Conservation (phyloP, 2,329 filamentous ascomycete species). For the Microdochium trichocladiopsis region DNA sequence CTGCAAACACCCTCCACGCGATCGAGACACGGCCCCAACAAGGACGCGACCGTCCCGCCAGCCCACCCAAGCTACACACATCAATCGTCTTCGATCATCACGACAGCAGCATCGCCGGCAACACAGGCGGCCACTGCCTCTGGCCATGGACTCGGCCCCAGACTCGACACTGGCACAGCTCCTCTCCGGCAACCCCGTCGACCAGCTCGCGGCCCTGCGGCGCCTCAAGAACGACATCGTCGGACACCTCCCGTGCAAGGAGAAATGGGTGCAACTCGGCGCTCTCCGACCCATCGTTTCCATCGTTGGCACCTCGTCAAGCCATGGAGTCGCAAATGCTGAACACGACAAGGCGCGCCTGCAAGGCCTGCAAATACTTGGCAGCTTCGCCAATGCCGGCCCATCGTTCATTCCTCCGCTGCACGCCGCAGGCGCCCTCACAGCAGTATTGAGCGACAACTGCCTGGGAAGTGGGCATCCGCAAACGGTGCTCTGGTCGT, state of each 20-base stretch:
- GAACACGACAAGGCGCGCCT: constrained; percentile 63
- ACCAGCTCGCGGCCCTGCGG: constrained; percentile 57
- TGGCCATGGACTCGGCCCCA: constrained; percentile 17
- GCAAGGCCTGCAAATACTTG: constrained; percentile 78
- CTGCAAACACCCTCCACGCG: neutral
- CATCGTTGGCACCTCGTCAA: constrained; percentile 27
- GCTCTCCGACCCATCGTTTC: constrained; percentile 52
- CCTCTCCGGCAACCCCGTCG: constrained; percentile 33
- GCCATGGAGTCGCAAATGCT: constrained; percentile 7
- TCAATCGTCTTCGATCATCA: neutral
- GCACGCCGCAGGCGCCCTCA: constrained; percentile 59
- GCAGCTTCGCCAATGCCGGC: constrained; percentile 83
- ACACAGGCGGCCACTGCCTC: neutral
- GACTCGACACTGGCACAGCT: constrained; percentile 15
- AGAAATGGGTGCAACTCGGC: constrained; percentile 66
- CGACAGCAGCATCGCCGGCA: neutral
- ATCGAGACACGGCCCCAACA: neutral
- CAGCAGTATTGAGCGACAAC: constrained; percentile 63
- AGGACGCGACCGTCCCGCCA: too few species aligned
- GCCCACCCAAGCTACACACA: neutral
- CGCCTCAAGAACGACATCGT: constrained; percentile 83
- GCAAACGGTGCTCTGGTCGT: constrained; percentile 63
- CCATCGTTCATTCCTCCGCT: constrained; percentile 72
- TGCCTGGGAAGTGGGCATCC: constrained; percentile 57
- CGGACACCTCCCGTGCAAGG: constrained; percentile 82